Base-by-base conservation (phyloP, 306 rosid species). In the Urtica urens region DNA sequence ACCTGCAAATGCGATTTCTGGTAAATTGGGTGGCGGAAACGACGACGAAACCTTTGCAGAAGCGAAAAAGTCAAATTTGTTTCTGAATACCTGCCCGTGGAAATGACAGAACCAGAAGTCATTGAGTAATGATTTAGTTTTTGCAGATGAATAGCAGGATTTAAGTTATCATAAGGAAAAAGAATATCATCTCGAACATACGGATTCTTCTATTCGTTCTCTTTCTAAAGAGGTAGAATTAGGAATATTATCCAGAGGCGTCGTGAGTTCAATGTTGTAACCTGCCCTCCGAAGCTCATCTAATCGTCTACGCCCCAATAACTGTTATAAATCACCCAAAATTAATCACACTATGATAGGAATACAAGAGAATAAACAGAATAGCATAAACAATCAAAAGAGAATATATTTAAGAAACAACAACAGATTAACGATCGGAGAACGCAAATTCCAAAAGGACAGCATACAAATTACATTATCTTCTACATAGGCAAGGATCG, bases 1-100 rank as follows among this genome's bases (percentile, higher is more conserved):
- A 90, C 99, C 99, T 35, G 99, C 99, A 69, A 90, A 90, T 70
- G 99, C 99, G 69, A 90, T 85, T 75, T 90, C 99, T 1, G 94
- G 99, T 64, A 90, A 72, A 39, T 62, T 68, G 45, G 87, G 85
- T 48, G 87, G 87, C 13, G 94, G 94, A 79, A 90, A 84, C 63
- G 99, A 90, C 13, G 94, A 90, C 18, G 95, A 81, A 50, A 65
- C 80, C 64, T 84, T 85, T 10, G 95, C 99, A 48, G 99, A 90
- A 27, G 99, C 99, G 57, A 84, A 85, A 74, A 84, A 90, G 5
- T 78, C 78, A 73, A 90, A 62, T 60, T 73, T 81, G 63, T 79
- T 90, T 71, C 81, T 66, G 55, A 84, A 90, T 57, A 67, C 42
- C 99, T 90, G 81, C 46, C 14, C 52, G n/a, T n/a, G n/a, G 63